Base-by-base conservation (phyloP, 768 basidiomycete genomes). In the Cubamyces sp. region DNA sequence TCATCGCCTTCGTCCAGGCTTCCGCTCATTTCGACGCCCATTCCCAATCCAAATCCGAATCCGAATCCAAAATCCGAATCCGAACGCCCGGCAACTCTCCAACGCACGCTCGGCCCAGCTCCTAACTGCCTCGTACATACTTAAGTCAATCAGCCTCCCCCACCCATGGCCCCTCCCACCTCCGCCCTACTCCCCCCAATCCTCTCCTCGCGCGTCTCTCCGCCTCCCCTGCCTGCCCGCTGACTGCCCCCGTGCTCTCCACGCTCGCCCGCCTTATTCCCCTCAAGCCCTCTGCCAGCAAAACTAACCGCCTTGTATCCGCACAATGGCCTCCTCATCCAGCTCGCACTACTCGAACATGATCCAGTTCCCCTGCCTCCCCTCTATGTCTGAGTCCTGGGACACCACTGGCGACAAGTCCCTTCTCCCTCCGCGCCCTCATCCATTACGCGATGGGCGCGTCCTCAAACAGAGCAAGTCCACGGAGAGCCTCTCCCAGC, bases 401-500 rank as follows among this genome's bases (percentile, higher is more conserved):
- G 21, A 54, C 43, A 25, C 37, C 39, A 21, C 49, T 34, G 23
- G 8, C 6, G 52, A 54, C 23, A n/a, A 53, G 18, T 23, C 23
- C 41, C 34, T 30, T 23, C 25, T 12, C 23, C 54, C 53, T n/a
- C 47, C 58, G 16, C 49, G 47, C 12, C 63, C 58, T 5, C 49
- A 26, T 2, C 34, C 41, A 5, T 11, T 39, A 2, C 58, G 49
- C 28, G 50, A 50, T 42, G 45, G 54, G 11, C 58, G 63, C 49
- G 28, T 37, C 8, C 59, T 64, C 40, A 64, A 64, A 59, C 82
- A 81, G 70, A 69, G 76, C 60, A 72, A 69, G 39, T 84, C 76
- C 60, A 54, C 74, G 34, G 84, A 85, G 71, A 78, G 78, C 0
- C 68, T 71, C 23, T 68, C 76, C 1, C 84, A 86, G 72, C 74